phyloP scores from a whole-genome alignment of 192 early-diverging fungal species.

The Coemansia sp. region DNA sequence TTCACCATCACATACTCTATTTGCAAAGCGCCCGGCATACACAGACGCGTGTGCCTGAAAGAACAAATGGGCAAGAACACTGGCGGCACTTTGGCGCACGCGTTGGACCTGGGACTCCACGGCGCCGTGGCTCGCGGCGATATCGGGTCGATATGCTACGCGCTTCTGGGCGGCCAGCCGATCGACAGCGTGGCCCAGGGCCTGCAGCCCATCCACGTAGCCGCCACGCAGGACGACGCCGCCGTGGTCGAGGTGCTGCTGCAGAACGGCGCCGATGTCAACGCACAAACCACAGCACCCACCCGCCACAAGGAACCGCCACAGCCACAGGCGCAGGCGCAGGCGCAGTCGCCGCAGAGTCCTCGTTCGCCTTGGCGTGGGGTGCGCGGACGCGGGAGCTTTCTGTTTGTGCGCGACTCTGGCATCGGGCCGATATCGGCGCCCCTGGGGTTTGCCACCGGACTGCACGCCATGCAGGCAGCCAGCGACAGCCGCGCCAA shows the following conservation, averaged over 20 bases:
- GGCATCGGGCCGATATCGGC: constrained; percentile 35
- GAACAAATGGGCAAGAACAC: too few species aligned
- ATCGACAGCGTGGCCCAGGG: constrained; percentile 69
- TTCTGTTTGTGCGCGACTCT: constrained; percentile 24
- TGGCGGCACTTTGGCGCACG: too few species aligned
- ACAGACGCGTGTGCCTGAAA: too few species aligned
- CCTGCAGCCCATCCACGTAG: constrained; percentile 65
- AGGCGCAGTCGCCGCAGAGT: neutral
- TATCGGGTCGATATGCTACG: constrained; percentile 46
- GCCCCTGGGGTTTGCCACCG: constrained; percentile 23
- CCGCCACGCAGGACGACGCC: constrained; percentile 60
- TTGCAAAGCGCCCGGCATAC: too few species aligned
- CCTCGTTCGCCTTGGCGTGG: too few species aligned
- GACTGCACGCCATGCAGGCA: constrained; percentile 30
- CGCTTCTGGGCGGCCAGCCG: constrained; percentile 56
- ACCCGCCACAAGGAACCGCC: neutral
- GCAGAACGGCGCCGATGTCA: constrained; percentile 66
- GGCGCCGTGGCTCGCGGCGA: constrained; percentile 37
- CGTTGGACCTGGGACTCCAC: constrained; percentile 42
- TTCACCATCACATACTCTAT: too few species aligned
- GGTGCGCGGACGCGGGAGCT: constrained; percentile 26
- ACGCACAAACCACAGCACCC: constrained; percentile 51
- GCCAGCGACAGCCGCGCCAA: constrained; percentile 1
- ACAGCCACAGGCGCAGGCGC: neutral
- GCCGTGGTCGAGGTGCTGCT: constrained; percentile 65